phyloP scores from a whole-genome alignment of 1,284 basidiomycete species.

The Sanghuangporus sanghuang region DNA sequence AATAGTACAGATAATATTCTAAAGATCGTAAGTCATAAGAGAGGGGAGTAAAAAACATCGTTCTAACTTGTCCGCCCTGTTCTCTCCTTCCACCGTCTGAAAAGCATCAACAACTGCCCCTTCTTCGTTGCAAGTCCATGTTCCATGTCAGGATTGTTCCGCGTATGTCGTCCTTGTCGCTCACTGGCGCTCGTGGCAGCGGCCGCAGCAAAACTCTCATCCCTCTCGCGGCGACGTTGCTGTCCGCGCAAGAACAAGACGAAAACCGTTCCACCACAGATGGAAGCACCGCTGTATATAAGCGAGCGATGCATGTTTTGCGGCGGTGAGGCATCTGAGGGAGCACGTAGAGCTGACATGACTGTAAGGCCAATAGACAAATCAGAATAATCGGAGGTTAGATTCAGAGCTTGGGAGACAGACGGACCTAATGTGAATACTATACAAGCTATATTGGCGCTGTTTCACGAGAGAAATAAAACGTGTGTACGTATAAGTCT shows the following conservation, averaged over 20 bases:
- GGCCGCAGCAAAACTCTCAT: slow-evolving; percentile 1
- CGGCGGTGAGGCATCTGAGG: slow-evolving; percentile 10
- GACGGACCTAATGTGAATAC: slow-evolving; percentile 59
- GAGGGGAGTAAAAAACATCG: neutral
- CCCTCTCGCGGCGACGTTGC: slow-evolving; percentile 12
- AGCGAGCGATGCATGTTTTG: slow-evolving; percentile 17
- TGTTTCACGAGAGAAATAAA: slow-evolving; percentile 22
- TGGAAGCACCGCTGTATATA: slow-evolving; percentile 12
- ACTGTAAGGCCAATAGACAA: slow-evolving; percentile 1
- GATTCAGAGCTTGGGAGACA: neutral
- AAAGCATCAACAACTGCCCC: neutral
- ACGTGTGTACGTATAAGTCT: too few species aligned
- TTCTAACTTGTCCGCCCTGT: neutral
- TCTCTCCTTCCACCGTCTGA: neutral
- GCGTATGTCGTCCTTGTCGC: neutral
- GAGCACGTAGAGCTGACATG: slow-evolving; percentile 16
- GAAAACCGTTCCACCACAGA: neutral
- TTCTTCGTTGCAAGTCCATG: too few species aligned
- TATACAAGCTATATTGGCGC: slow-evolving; percentile 59
- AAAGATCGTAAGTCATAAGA: too few species aligned
- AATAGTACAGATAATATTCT: too few species aligned
- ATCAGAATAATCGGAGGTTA: too few species aligned
- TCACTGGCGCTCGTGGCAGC: neutral
- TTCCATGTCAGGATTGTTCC: too few species aligned
- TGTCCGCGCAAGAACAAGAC: slow-evolving; percentile 15